phyloP scores from a whole-genome alignment of 352 stramenopile species.

The Globisporangium viniferum region DNA sequence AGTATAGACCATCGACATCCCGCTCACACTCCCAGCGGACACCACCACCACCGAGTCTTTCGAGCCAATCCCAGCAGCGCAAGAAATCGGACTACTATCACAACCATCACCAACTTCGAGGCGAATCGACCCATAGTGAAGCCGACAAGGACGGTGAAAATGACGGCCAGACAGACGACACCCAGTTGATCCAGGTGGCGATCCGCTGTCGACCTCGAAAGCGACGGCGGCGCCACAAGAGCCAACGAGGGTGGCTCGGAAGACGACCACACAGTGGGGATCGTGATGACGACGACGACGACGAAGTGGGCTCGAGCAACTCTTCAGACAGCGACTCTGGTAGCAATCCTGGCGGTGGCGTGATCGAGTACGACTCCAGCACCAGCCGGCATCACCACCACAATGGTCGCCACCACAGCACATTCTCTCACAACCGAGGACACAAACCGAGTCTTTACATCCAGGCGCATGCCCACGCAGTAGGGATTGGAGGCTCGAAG shows the following conservation, averaged over 20 bases:
- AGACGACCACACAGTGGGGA: neutral
- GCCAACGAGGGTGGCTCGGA: neutral
- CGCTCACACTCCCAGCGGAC: neutral
- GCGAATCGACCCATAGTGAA: neutral
- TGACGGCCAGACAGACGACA: neutral
- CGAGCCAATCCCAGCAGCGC: neutral
- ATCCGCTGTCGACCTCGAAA: slow-evolving; percentile 48
- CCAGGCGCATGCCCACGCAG: slow-evolving; percentile 15
- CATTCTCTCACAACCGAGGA: slow-evolving; percentile 8
- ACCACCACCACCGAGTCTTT: neutral
- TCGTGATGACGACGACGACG: slow-evolving; percentile 15
- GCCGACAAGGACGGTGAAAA: neutral
- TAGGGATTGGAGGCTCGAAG: slow-evolving; percentile 9
- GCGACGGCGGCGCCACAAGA: slow-evolving; percentile 5
- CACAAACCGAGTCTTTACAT: slow-evolving; percentile 22
- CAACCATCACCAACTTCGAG: neutral
- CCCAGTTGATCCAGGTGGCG: slow-evolving; percentile 46
- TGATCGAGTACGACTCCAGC: slow-evolving; percentile 25
- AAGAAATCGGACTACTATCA: neutral
- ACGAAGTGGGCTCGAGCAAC: neutral
- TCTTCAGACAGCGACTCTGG: slow-evolving; percentile 18
- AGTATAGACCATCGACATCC: neutral
- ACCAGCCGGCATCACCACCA: neutral
- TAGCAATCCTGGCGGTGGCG: neutral
- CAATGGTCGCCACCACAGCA: neutral